Conservation (phyloP, 2,329 filamentous ascomycete genomes). For the Aureobasidium sp. region DNA sequence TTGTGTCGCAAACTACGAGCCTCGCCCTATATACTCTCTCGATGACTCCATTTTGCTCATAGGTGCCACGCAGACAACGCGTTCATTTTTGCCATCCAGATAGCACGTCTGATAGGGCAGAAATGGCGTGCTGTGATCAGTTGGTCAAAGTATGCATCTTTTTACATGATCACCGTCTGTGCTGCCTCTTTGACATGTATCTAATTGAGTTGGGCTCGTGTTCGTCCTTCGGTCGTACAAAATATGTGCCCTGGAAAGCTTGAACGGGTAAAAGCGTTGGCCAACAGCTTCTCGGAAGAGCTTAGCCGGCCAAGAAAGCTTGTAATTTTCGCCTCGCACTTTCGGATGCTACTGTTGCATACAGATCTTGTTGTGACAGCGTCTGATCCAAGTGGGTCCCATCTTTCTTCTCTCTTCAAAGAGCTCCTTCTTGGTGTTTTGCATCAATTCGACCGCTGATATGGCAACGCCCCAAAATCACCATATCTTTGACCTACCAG, state of each 20-base stretch:
- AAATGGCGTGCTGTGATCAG: conserved; percentile 13
- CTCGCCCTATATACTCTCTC: background rate
- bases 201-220: conserved; percentile 3
- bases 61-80: background rate
- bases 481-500: too few relatives aligned
- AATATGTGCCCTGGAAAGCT: too few relatives aligned
- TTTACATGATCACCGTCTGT: conserved; percentile 7
- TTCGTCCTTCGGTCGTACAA: too few relatives aligned
- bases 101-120: conserved; percentile 18
- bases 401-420: conserved; percentile 7
- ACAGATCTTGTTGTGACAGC: background rate
- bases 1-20: background rate
- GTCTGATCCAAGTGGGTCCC: conserved; percentile 3
- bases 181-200: conserved; percentile 3
- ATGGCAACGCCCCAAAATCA: conserved; percentile 6
- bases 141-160: background rate
- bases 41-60: background rate
- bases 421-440: background rate
- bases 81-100: background rate
- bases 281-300: background rate
- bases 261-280: background rate
- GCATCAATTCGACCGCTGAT: conserved; percentile 9
- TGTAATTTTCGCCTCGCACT: conserved; percentile 1
- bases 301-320: conserved; percentile 4
- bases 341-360: conserved; percentile 14